Percentiles rank a stretch among this genome's conserved stretches.
These are phyloP conservation scores for Ogataea sp. DNA, from an alignment of 805 yeast genomes.

Conservation along the genomic window DNA sequence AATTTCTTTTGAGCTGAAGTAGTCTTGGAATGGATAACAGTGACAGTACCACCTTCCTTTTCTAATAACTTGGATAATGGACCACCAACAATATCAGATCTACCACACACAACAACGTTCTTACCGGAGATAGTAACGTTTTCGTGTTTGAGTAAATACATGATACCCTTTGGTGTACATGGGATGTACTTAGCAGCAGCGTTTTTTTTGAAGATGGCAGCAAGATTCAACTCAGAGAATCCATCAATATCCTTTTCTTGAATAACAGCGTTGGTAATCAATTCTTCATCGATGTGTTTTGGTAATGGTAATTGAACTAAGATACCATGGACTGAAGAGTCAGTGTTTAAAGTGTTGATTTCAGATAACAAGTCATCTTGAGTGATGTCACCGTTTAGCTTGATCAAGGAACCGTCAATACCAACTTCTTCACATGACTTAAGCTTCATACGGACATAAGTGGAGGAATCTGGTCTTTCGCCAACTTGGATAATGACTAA, in stretches of 20 bases:
- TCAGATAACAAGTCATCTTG: constrained; percentile 53
- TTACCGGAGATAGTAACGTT: constrained; percentile 67
- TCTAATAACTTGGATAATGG: constrained; percentile 84
- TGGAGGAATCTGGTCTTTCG: constrained; percentile 78
- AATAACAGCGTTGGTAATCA: constrained; percentile 72
- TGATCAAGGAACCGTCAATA: constrained; percentile 57
- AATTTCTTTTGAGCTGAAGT: constrained; percentile 44
- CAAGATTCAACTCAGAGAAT: constrained; percentile 80
- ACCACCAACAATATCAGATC: constrained; percentile 93
- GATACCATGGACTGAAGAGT: constrained; percentile 75
- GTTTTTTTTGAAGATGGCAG: constrained; percentile 81
- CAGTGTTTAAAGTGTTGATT: constrained; percentile 61
- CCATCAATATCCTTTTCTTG: constrained; percentile 93
- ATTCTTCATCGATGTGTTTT: constrained; percentile 64
- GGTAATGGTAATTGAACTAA: constrained; percentile 91
- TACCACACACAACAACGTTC: constrained; percentile 84
- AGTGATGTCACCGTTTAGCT: constrained; percentile 52
- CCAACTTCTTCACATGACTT: constrained; percentile 85
- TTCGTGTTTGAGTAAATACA: constrained; percentile 66
- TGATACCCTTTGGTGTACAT: constrained; percentile 92
- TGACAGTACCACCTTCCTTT: constrained; percentile 79
- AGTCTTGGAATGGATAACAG: constrained; percentile 75
- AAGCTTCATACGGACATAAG: constrained; percentile 86
- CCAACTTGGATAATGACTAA: constrained; percentile 89
- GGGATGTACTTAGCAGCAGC: constrained; percentile 82